Conservation (phyloP, 768 basidiomycete species). For the Phaffia tasmanica region DNA sequence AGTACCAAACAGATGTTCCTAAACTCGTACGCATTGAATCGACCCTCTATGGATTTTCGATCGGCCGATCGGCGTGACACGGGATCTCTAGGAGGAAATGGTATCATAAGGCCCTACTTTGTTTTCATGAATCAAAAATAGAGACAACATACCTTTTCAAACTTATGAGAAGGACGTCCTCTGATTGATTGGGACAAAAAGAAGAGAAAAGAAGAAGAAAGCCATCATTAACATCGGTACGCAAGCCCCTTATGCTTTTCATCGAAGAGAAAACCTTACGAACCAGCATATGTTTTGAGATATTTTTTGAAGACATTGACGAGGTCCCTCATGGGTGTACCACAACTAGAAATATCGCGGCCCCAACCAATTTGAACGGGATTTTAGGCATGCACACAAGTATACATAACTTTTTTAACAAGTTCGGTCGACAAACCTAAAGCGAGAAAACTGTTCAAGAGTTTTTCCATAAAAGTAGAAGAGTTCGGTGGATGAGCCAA, state of each 20-base stretch:
- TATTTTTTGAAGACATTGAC: conserved; percentile 79
- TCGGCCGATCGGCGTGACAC: conserved; percentile 28
- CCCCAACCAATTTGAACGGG: not conserved
- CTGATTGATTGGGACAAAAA: conserved; percentile 40
- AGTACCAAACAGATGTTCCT: conserved; percentile 77
- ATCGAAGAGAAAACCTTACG: conserved; percentile 27
- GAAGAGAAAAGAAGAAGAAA: too few species aligned
- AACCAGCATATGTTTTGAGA: conserved; percentile 85
- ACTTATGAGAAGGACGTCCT: conserved; percentile 69
- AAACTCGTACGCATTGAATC: conserved; percentile 63
- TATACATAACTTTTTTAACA: not conserved
- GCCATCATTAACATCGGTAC: too few species aligned
- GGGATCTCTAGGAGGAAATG: not conserved
- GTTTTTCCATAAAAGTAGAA: conserved; percentile 97
- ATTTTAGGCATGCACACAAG: too few species aligned
- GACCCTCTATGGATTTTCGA: conserved; percentile 66
- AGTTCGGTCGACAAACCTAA: conserved; percentile 39
- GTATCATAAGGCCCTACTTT: not conserved
- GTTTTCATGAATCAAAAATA: not conserved
- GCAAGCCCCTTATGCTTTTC: too few species aligned
- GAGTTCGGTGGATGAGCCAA: conserved; percentile 87
- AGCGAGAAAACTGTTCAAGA: conserved; percentile 82
- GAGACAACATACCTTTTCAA: conserved; percentile 52
- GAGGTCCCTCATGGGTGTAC: conserved; percentile 70
- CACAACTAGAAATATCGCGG: conserved; percentile 43